Percentiles rank a stretch among this genome's conserved stretches.
phyloP scores from a whole-genome alignment of 2,329 filamentous ascomycete genomes.

The Sordariomycetes sp. region DNA sequence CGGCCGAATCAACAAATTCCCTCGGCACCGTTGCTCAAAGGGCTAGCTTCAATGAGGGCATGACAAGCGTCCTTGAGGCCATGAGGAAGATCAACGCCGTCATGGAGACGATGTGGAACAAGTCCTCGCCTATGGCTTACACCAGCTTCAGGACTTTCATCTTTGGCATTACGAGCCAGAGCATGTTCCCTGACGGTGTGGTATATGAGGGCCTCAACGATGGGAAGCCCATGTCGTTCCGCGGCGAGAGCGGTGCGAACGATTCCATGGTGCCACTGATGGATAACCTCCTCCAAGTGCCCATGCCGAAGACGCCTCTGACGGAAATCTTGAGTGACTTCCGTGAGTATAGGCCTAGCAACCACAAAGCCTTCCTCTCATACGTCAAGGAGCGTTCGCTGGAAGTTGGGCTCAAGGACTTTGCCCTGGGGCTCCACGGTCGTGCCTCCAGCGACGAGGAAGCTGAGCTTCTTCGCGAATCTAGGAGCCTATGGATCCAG shows the following conservation, averaged over 20 bases:
- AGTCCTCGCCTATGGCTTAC: slow-evolving; percentile 76
- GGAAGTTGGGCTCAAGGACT: slow-evolving; percentile 46
- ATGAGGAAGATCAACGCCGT: slow-evolving; percentile 59
- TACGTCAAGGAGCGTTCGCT: slow-evolving; percentile 49
- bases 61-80: slow-evolving; percentile 51
- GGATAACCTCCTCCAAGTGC: slow-evolving; percentile 77
- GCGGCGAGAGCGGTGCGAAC: slow-evolving; percentile 88
- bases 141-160: slow-evolving; percentile 92
- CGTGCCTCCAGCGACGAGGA: slow-evolving; percentile 14
- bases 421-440: slow-evolving; percentile 34
- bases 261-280: slow-evolving; percentile 89
- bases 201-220: slow-evolving; percentile 68
- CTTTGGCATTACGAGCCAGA: slow-evolving; percentile 87
- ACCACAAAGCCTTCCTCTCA: slow-evolving; percentile 77
- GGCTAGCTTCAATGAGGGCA: slow-evolving; percentile 52
- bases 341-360: slow-evolving; percentile 77
- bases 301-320: slow-evolving; percentile 82
- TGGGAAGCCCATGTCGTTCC: slow-evolving; percentile 63
- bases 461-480: slow-evolving; percentile 40
- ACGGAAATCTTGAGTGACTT: slow-evolving; percentile 86
- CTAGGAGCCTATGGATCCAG: slow-evolving; percentile 51
- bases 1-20: slow-evolving; percentile 16
- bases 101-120: slow-evolving; percentile 90
- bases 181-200: slow-evolving; percentile 90
- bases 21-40: slow-evolving; percentile 28